phyloP scores from a whole-genome alignment of 352 stramenopile genomes.

The Phytophthora nicotianae region DNA sequence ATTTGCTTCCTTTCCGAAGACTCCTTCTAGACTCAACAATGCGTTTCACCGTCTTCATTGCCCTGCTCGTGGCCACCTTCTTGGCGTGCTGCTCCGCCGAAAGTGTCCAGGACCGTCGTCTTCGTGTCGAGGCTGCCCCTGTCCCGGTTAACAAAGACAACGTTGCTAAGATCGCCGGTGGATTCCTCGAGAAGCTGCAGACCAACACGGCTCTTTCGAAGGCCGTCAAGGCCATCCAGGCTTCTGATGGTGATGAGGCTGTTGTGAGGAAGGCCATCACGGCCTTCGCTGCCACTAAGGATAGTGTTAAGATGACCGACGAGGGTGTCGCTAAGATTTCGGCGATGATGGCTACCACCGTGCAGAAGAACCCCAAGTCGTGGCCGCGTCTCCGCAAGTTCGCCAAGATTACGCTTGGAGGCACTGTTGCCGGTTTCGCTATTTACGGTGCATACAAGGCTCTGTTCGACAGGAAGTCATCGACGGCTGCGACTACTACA shows the following conservation, averaged over 20 bases:
- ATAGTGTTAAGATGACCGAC: background rate
- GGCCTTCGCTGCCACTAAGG: background rate
- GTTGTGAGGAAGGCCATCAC: background rate
- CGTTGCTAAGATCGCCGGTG: background rate
- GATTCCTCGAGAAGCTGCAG: background rate
- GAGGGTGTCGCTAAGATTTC: background rate
- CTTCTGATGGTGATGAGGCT: background rate
- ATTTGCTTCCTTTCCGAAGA: background rate
- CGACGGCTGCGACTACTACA: background rate
- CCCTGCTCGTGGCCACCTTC: background rate
- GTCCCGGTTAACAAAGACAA: background rate
- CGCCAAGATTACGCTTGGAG: background rate
- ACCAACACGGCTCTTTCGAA: background rate
- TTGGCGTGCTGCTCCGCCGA: constrained; percentile 1
- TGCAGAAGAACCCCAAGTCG: background rate
- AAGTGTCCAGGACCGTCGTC: background rate
- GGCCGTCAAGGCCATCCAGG: background rate
- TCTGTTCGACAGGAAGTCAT: background rate
- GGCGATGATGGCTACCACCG: background rate
- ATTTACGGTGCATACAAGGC: background rate
- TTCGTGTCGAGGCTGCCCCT: background rate
- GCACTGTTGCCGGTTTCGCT: background rate
- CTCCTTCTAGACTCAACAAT: background rate
- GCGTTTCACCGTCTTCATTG: background rate
- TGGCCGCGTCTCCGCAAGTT: constrained; percentile 2